These are phyloP conservation scores for Naganishia vishniacii DNA, from an alignment of 768 basidiomycete genomes.

Conservation along the genomic window DNA sequence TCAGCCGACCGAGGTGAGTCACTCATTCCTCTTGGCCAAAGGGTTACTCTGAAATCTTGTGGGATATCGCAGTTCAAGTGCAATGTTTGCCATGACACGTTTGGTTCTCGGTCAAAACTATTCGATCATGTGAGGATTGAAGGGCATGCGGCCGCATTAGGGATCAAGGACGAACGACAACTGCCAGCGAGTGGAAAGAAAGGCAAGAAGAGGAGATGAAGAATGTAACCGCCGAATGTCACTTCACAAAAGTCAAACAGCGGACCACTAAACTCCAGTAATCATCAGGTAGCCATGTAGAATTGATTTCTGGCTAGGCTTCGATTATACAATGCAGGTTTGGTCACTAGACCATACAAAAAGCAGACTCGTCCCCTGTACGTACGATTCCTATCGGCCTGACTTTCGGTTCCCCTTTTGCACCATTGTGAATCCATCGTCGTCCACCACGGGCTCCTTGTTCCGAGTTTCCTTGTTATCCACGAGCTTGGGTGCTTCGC, in stretches of 20 bases:
- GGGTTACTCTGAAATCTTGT: not conserved
- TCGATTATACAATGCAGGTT: not conserved
- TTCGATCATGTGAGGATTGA: constrained; percentile 30
- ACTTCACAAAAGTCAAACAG: too few species aligned
- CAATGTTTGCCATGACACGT: constrained; percentile 27
- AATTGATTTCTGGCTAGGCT: not conserved
- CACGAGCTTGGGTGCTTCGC: constrained; percentile 59
- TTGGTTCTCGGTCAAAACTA: constrained; percentile 24
- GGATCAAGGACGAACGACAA: not conserved
- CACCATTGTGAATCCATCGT: constrained; percentile 86
- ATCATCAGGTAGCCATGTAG: too few species aligned
- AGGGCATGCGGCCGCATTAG: constrained; percentile 23
- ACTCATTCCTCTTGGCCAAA: not conserved
- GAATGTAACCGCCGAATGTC: not conserved
- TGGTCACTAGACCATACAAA: not conserved
- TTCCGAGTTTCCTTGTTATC: constrained; percentile 38
- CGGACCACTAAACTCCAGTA: too few species aligned
- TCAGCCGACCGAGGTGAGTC: constrained; percentile 4
- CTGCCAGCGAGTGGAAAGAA: constrained; percentile 11
- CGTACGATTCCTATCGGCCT: constrained; percentile 6
- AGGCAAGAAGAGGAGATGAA: constrained; percentile 17
- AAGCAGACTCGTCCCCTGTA: not conserved
- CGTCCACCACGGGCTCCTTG: constrained; percentile 69
- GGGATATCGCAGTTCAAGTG: constrained; percentile 13
- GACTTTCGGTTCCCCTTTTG: constrained; percentile 33